These are phyloP conservation scores for Chaetomiaceae sp. DNA, from an alignment of 2,329 filamentous ascomycete species.

Conservation along the genomic window DNA sequence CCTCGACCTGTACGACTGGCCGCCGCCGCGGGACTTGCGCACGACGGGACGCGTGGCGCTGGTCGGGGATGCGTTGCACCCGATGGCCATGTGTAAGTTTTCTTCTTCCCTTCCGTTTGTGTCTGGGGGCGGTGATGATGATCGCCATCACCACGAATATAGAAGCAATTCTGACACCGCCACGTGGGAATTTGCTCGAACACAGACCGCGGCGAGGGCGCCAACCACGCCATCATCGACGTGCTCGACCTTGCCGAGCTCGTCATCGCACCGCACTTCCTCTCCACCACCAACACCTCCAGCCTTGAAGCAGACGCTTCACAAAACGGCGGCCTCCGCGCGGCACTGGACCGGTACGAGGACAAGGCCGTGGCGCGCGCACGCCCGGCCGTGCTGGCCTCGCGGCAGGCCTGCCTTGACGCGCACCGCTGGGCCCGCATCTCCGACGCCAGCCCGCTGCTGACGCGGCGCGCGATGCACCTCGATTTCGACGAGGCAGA, in stretches of 20 bases:
- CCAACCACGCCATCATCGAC: constrained; percentile 51
- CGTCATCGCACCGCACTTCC: constrained; percentile 14
- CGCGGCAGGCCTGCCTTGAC: constrained; percentile 47
- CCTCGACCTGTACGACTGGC: constrained; percentile 44
- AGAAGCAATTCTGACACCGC: background rate
- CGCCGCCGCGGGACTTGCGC: constrained; percentile 33
- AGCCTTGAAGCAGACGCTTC: background rate
- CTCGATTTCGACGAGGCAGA: constrained; percentile 30
- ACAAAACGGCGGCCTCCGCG: constrained; percentile 22
- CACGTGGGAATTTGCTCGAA: background rate
- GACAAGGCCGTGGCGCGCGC: constrained; percentile 37
- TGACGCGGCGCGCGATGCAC: constrained; percentile 34
- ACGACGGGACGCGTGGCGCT: constrained; percentile 38
- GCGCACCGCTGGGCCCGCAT: constrained; percentile 46
- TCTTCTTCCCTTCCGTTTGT: background rate
- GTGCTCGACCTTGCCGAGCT: constrained; percentile 38
- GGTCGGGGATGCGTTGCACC: constrained; percentile 50
- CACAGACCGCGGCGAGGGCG: constrained; percentile 50
- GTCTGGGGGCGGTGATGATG: background rate
- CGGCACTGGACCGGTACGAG: constrained; percentile 37
- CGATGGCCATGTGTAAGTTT: constrained; percentile 55
- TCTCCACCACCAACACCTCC: background rate
- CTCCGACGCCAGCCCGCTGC: constrained; percentile 30
- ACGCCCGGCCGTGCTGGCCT: constrained; percentile 42
- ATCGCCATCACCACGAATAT: background rate